Percentiles rank a stretch among this genome's conserved stretches.
Evolutionary conservation across 108 stramenopile species (phyloP).

Genomic region (Fragilaria crotonensis): DNA sequence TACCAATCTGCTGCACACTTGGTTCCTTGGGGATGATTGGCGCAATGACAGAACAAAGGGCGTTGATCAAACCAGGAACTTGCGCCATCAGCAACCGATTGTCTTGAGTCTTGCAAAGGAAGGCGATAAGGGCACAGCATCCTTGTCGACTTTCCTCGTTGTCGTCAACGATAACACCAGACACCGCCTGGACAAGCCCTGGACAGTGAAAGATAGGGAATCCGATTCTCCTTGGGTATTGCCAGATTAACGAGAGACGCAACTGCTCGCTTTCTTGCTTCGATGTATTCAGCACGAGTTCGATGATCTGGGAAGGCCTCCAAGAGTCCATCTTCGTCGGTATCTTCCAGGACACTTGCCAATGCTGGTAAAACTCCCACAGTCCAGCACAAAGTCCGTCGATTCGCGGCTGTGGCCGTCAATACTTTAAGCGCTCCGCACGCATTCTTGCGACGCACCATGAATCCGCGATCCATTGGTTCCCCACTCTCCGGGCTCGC

Average conservation of each 20-base stretch:
- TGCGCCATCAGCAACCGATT: conserved; percentile 50
- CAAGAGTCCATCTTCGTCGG: conserved; percentile 24
- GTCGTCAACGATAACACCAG: conserved; percentile 39
- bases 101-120: conserved; percentile 54
- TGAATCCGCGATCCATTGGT: conserved; percentile 48
- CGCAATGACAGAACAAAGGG: conserved; percentile 40
- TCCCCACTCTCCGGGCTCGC: conserved; percentile 15
- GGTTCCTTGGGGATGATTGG: conserved; percentile 10
- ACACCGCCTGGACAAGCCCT: conserved; percentile 40
- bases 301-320: conserved; percentile 22
- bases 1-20: neutral
- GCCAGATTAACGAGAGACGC: conserved; percentile 48
- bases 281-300: conserved; percentile 41
- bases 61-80: conserved; percentile 52
- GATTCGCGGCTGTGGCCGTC: conserved; percentile 47
- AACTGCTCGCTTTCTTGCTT: conserved; percentile 56
- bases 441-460: conserved; percentile 73
- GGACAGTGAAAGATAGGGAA: conserved; percentile 63
- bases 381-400: conserved; percentile 69
- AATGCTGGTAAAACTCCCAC: conserved; percentile 60
- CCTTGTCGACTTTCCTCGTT: conserved; percentile 41
- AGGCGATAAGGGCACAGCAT: conserved; percentile 51
- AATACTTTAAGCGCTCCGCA: conserved; percentile 79
- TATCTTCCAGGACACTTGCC: conserved; percentile 51
- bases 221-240: conserved; percentile 54